Conservation (phyloP, 2,329 filamentous ascomycete genomes). For the Amauroascus verrucosus region DNA sequence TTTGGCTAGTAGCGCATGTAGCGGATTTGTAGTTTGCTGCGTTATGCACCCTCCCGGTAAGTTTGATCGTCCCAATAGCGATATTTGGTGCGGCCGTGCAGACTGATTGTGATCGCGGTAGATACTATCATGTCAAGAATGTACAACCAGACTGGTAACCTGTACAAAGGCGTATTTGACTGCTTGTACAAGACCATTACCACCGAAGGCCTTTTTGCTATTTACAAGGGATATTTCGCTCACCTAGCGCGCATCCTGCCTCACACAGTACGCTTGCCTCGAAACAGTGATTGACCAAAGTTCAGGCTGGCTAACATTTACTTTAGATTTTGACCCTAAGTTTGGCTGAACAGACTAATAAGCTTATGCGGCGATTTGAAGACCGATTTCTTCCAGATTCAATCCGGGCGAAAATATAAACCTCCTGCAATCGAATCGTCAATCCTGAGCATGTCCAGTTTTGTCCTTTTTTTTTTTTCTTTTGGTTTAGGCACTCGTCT, state of each 20-base stretch:
- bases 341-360: conserved; percentile 94
- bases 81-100: neutral
- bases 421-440: neutral
- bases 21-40: conserved; percentile 91
- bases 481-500: neutral
- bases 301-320: conserved; percentile 22
- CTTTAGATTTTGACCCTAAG: conserved; percentile 71
- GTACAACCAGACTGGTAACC: conserved; percentile 96
- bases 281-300: neutral
- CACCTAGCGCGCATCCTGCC: conserved; percentile 89
- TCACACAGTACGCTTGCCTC: conserved; percentile 54
- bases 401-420: conserved; percentile 39
- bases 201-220: conserved; percentile 80
- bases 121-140: conserved; percentile 98
- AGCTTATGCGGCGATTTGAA: conserved; percentile 74
- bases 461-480: neutral
- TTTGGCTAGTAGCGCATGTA: conserved; percentile 74
- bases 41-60: conserved; percentile 94
- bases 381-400: conserved; percentile 43
- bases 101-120: conserved; percentile 19
- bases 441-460: neutral
- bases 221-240: conserved; percentile 96
- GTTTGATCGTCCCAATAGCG: neutral
- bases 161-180: conserved; percentile 90
- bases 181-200: conserved; percentile 82